phyloP scores from a whole-genome alignment of 805 yeast species.

The Zygosaccharomyces siamensis region DNA sequence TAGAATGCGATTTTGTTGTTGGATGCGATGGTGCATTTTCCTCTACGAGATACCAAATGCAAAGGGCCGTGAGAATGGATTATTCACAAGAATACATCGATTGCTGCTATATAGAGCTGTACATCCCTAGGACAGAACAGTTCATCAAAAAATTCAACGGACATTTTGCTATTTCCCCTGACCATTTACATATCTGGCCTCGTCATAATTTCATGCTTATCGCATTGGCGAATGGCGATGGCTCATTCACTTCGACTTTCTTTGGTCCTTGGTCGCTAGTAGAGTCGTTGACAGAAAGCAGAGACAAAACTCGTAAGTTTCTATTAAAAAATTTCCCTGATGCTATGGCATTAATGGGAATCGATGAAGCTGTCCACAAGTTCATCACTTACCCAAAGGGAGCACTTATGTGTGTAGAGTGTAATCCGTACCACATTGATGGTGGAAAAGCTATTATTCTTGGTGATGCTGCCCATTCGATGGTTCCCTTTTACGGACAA shows the following conservation, averaged over 20 bases:
- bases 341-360: conserved; percentile 65
- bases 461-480: conserved; percentile 94
- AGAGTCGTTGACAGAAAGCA: conserved; percentile 43
- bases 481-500: conserved; percentile 98
- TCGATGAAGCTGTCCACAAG: conserved; percentile 44
- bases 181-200: conserved; percentile 93
- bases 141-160: conserved; percentile 23
- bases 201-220: conserved; percentile 80
- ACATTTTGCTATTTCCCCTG: conserved; percentile 56
- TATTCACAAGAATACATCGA: conserved; percentile 74
- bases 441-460: conserved; percentile 58
- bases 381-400: conserved; percentile 65
- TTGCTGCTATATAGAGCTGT: conserved; percentile 75
- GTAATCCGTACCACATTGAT: conserved; percentile 61
- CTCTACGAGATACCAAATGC: conserved; percentile 62
- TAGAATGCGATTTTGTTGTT: conserved; percentile 52
- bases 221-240: conserved; percentile 80
- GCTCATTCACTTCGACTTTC: conserved; percentile 84
- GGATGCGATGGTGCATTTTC: conserved; percentile 90
- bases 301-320: conserved; percentile 46
- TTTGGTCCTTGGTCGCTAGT: conserved; percentile 75
- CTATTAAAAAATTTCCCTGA: conserved; percentile 65
- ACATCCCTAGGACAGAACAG: conserved; percentile 54
- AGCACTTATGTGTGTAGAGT: conserved; percentile 66
- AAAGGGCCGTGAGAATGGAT: conserved; percentile 62